phyloP scores from a whole-genome alignment of 805 yeast species.

The Nakazawaea ambrosiae region DNA sequence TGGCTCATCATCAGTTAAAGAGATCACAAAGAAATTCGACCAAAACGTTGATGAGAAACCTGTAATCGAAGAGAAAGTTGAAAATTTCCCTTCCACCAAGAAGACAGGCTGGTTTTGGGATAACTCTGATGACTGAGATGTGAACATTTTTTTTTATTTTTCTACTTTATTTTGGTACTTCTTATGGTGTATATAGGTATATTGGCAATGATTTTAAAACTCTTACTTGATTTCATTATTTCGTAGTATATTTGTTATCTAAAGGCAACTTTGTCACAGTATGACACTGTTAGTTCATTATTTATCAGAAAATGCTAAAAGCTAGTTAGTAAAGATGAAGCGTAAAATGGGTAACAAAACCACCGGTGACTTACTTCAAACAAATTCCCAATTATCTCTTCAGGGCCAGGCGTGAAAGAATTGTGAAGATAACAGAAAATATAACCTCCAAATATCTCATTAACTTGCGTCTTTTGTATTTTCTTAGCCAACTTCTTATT shows the following conservation, averaged over 20 bases:
- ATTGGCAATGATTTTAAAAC: too few species aligned
- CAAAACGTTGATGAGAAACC: conserved; percentile 28
- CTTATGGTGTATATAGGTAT: too few species aligned
- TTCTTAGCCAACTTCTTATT: conserved; percentile 28
- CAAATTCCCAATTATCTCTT: conserved; percentile 32
- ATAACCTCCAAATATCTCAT: conserved; percentile 12
- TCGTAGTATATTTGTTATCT: conserved; percentile 21
- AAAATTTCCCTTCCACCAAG: conserved; percentile 10
- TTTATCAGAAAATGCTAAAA: conserved; percentile 25
- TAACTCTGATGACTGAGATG: conserved; percentile 4
- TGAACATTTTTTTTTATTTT: conserved; percentile 1
- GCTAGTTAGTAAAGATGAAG: conserved; percentile 2
- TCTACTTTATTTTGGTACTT: neutral
- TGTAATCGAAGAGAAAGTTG: conserved; percentile 18
- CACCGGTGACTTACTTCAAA: conserved; percentile 18
- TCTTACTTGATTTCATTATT: neutral
- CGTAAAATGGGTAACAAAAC: neutral
- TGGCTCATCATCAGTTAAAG: conserved; percentile 33
- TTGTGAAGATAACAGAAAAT: conserved; percentile 38
- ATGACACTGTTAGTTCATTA: conserved; percentile 35
- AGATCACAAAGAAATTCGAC: conserved; percentile 30
- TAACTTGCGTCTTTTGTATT: neutral
- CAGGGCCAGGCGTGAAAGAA: conserved; percentile 38
- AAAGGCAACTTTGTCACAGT: conserved; percentile 40
- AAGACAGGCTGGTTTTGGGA: conserved; percentile 26